Percentiles rank a stretch among this genome's conserved stretches.
These are phyloP conservation scores for Allium cepa DNA, from an alignment of 106 monocot species.

Conservation along the genomic window DNA sequence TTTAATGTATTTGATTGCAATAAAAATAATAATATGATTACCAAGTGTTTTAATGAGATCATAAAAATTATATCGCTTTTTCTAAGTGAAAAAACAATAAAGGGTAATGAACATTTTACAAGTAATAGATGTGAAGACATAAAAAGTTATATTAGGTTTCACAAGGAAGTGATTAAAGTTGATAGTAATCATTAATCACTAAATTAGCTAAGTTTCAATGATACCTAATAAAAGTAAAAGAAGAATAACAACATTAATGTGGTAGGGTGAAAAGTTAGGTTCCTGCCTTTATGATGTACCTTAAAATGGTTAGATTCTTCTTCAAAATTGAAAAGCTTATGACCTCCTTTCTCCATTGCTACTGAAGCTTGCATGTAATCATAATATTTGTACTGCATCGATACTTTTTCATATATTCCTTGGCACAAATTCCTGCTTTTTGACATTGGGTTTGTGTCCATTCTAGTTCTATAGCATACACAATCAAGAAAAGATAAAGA, in stretches of 20 bases:
- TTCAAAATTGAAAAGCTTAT: neutral
- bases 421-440: conserved; percentile 19
- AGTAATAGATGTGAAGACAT: neutral
- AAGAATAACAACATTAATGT: neutral
- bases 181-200: neutral
- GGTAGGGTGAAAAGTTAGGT: neutral
- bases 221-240: neutral
- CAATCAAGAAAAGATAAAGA: neutral
- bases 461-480: neutral
- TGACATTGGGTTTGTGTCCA: neutral
- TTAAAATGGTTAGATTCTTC: conserved; percentile 10
- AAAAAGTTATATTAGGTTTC: no score
- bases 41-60: no score
- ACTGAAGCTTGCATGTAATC: conserved; percentile 8
- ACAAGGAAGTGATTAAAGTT: neutral
- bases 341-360: conserved; percentile 9
- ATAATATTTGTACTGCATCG: conserved; percentile 9
- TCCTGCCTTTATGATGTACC: neutral
- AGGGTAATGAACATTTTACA: neutral
- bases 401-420: conserved; percentile 20
- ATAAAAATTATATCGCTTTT: no score
- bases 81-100: no score
- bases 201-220: neutral
- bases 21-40: no score
- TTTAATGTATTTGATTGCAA: no score